phyloP scores from a whole-genome alignment of 805 yeast species.

The Wickerhamiella cacticola region DNA sequence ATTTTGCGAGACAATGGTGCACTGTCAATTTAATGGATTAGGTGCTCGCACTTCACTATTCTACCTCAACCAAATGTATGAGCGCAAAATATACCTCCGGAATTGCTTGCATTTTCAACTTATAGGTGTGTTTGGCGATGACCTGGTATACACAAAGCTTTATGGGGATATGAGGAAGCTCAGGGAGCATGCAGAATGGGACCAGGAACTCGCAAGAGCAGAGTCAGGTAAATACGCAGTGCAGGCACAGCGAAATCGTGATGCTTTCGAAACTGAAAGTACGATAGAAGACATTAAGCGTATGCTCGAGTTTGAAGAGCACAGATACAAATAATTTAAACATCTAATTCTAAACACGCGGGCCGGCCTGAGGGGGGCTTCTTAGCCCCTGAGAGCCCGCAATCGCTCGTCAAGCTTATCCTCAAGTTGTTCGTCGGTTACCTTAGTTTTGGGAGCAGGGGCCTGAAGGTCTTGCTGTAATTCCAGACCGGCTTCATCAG shows the following conservation, averaged over 20 bases:
- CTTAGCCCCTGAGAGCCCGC: slow-evolving; percentile 59
- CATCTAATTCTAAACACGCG: background rate
- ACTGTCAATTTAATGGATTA: slow-evolving; percentile 22
- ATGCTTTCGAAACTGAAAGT: slow-evolving; percentile 5
- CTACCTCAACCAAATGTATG: slow-evolving; percentile 23
- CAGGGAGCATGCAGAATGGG: slow-evolving; percentile 7
- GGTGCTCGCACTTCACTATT: slow-evolving; percentile 17
- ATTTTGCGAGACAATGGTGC: slow-evolving; percentile 23
- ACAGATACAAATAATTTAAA: background rate
- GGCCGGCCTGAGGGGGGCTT: background rate
- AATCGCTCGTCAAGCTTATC: slow-evolving; percentile 78
- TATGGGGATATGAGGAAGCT: background rate
- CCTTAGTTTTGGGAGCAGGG: slow-evolving; percentile 42
- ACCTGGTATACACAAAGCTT: slow-evolving; percentile 5
- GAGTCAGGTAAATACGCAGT: slow-evolving; percentile 12
- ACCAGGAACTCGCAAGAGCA: slow-evolving; percentile 12
- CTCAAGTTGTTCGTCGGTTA: slow-evolving; percentile 54
- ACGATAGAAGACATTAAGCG: slow-evolving; percentile 10
- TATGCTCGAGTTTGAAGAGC: slow-evolving; percentile 19
- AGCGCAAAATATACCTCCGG: slow-evolving; percentile 18
- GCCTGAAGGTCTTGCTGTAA: slow-evolving; percentile 63
- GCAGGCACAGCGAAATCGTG: slow-evolving; percentile 20
- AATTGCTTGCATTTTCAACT: slow-evolving; percentile 16
- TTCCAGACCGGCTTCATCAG: slow-evolving; percentile 95
- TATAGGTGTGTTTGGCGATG: slow-evolving; percentile 10